phyloP scores from a whole-genome alignment of 345 rosid species.

The Citrus hindsii region DNA sequence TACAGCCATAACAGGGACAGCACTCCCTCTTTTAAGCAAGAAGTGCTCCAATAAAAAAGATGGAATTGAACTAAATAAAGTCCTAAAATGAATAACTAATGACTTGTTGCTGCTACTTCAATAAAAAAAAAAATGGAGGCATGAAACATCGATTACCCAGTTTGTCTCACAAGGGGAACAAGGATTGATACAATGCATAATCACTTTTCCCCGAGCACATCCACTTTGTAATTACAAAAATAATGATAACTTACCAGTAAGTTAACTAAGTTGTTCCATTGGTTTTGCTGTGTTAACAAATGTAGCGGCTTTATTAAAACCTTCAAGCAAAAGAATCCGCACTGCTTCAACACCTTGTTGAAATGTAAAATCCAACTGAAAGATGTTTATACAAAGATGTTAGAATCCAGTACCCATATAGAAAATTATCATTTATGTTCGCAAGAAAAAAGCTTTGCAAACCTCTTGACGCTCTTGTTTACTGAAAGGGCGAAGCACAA shows the following conservation, averaged over 20 bases:
- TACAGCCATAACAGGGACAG: too few relatives aligned
- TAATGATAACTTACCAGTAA: not conserved
- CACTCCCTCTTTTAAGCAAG: too few relatives aligned
- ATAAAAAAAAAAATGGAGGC: not conserved
- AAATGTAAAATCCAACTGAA: constrained; percentile 77
- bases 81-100: too few relatives aligned
- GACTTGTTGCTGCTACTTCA: not conserved
- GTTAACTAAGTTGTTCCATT: constrained; percentile 51
- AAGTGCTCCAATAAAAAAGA: too few relatives aligned
- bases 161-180: not conserved
- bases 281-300: constrained; percentile 70
- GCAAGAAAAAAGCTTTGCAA: constrained; percentile 2
- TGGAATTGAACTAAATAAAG: too few relatives aligned
- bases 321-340: constrained; percentile 65
- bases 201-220: not conserved
- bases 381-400: constrained; percentile 3
- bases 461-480: constrained; percentile 84
- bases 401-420: not conserved
- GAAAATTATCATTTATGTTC: not conserved
- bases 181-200: not conserved
- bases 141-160: too few relatives aligned
- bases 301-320: constrained; percentile 80
- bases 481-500: constrained; percentile 70
- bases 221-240: not conserved
- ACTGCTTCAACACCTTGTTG: constrained; percentile 65